Conservation (phyloP, 2,329 filamentous ascomycete species). For the Allantophomopsis lycopodina region DNA sequence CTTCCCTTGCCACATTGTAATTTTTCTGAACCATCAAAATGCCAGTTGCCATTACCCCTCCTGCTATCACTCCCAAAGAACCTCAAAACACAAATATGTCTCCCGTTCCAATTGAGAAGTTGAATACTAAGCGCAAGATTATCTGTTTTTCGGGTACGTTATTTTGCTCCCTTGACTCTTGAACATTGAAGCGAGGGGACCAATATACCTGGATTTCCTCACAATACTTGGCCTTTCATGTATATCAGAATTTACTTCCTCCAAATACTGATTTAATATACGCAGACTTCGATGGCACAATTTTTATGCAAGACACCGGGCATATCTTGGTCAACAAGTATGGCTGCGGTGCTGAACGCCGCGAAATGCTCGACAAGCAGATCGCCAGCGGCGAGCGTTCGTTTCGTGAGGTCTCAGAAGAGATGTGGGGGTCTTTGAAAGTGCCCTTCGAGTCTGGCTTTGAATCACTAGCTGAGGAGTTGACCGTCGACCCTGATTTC, state of each 20-base stretch:
- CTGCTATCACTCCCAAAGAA: constrained; percentile 17
- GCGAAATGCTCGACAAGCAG: constrained; percentile 44
- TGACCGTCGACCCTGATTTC: constrained; percentile 53
- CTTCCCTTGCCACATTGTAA: no score
- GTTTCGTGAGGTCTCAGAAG: constrained; percentile 57
- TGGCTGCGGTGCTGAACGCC: constrained; percentile 43
- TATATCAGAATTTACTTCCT: neutral
- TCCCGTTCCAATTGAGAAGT: constrained; percentile 11
- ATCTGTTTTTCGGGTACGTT: constrained; percentile 41
- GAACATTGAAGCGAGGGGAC: neutral
- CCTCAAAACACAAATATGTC: constrained; percentile 12
- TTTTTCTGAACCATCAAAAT: constrained; percentile 16
- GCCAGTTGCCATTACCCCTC: constrained; percentile 23
- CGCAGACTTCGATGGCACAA: constrained; percentile 57
- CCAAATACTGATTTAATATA: constrained; percentile 3
- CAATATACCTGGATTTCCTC: no score
- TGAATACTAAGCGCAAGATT: constrained; percentile 36
- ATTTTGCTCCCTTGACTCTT: constrained; percentile 2
- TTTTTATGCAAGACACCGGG: constrained; percentile 59
- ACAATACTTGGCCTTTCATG: neutral
- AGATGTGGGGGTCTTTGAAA: constrained; percentile 56
- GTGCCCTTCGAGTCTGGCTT: constrained; percentile 57
- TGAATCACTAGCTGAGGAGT: constrained; percentile 43
- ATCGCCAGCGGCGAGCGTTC: constrained; percentile 51
- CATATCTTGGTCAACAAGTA: constrained; percentile 55